Evolutionary conservation across 164 flowering plant genomes (phyloP), one percentile per base, ranked within the genome.

Genomic region (Macadamia tetraphylla): DNA sequence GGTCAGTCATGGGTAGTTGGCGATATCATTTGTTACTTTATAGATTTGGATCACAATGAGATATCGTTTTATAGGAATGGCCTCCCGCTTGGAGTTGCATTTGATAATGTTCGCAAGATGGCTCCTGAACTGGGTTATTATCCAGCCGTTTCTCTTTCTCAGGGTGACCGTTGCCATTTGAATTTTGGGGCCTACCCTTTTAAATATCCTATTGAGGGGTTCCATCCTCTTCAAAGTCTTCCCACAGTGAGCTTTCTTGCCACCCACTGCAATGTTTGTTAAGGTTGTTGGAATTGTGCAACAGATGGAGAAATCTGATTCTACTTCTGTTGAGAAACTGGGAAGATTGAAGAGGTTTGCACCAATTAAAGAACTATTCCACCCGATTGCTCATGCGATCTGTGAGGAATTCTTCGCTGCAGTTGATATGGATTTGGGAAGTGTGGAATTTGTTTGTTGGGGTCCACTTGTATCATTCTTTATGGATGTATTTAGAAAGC

Each of bases 1-100:
- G 98, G 98, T 63, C 97, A 91, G 76, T 67, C 90, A 11, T 94
- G 98, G 98, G 97, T 91, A 69, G 84, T 76, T 74, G 98, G 98
- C 65, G 98, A 94, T 77, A 82, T 91, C 15, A 94, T 94, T 81
- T 97, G 97, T 29, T 94, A 97, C 60, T 94, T 96, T 76, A 89
- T 94, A 71, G 91, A 94, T 76, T 83, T 94, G 79, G 92, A 91
- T 64, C 29, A 43, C 23, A 86, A 84, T 70, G 85, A 86, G 78
- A 91, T 94, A 14, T 78, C 80, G 17, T 94, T 88, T 78, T 88
- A 81, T 66, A 79, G 98, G 70, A 94, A 94, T 84, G 98, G 98
- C 60, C 70, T 85, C 58, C 81, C 90, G 10, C 96, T 91, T 69
- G 98, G 98, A 14, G 84, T 88, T 48, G 98, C 97, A 53, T 94